Conservation (phyloP, 2,329 filamentous ascomycete species). For the Penicillium griseofulvum region DNA sequence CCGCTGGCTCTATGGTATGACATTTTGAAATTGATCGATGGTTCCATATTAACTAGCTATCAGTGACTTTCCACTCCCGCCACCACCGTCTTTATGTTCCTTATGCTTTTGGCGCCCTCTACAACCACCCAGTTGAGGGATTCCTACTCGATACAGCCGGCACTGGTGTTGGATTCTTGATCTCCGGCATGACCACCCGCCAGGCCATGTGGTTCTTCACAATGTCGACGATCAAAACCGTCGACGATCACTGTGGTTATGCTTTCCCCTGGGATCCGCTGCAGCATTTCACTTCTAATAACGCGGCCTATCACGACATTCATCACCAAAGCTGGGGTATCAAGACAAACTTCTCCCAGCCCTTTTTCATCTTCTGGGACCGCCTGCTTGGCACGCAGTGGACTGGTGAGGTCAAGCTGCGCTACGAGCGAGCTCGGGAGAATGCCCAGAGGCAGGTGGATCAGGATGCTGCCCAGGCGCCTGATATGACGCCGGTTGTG, state of each 20-base stretch:
- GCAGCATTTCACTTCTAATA: constrained; percentile 89
- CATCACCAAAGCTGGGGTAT: constrained; percentile 99
- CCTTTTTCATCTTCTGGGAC: constrained; percentile 92
- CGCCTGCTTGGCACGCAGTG: constrained; percentile 76
- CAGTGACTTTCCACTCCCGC: constrained; percentile 85
- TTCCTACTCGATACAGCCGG: constrained; percentile 91
- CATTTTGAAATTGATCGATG: neutral
- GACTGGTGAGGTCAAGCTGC: constrained; percentile 63
- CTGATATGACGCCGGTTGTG: constrained; percentile 20
- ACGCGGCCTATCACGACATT: constrained; percentile 94
- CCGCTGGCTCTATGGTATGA: constrained; percentile 86
- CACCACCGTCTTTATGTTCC: constrained; percentile 97
- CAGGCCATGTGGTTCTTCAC: constrained; percentile 90
- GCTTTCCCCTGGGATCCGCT: constrained; percentile 92
- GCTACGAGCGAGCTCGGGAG: constrained; percentile 57
- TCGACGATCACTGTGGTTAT: constrained; percentile 97
- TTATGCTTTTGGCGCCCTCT: constrained; percentile 93
- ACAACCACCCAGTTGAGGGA: constrained; percentile 93
- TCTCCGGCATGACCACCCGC: constrained; percentile 76
- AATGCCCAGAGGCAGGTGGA: constrained; percentile 58
- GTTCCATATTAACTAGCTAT: constrained; percentile 11
- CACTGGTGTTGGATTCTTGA: constrained; percentile 77
- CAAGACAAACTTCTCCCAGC: constrained; percentile 60
- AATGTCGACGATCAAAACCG: constrained; percentile 87
- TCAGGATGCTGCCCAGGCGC: constrained; percentile 39